Evolutionary conservation across 768 basidiomycete genomes (phyloP).

Genomic region (Lentinula sp.): DNA sequence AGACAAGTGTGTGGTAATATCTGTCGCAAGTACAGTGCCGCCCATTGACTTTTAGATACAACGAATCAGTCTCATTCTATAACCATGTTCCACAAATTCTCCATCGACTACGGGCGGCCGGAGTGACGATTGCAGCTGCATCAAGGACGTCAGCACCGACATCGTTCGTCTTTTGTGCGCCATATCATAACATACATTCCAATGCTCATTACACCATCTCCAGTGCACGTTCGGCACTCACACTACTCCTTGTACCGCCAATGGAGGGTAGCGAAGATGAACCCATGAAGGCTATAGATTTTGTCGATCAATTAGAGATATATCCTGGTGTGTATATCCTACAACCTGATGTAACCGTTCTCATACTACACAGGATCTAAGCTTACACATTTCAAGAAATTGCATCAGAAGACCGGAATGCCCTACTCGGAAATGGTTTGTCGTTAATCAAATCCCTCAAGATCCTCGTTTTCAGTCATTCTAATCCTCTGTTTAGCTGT

Average conservation of each 20-base stretch:
- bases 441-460: neutral
- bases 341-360: neutral
- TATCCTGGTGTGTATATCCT: slow-evolving; percentile 49
- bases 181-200: neutral
- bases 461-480: neutral
- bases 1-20: slow-evolving; percentile 33
- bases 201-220: neutral
- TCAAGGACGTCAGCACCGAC: slow-evolving; percentile 66
- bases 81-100: slow-evolving; percentile 71
- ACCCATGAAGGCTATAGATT: slow-evolving; percentile 44
- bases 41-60: slow-evolving; percentile 31
- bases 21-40: neutral
- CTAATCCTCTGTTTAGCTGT: slow-evolving; percentile 30
- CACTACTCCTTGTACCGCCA: slow-evolving; percentile 48
- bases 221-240: slow-evolving; percentile 76
- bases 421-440: slow-evolving; percentile 77
- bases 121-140: slow-evolving; percentile 59
- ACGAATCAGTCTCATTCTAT: slow-evolving; percentile 63
- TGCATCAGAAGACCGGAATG: slow-evolving; percentile 70
- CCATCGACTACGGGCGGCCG: slow-evolving; percentile 43
- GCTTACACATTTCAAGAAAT: slow-evolving; percentile 68
- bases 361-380: slow-evolving; percentile 60
- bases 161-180: slow-evolving; percentile 42
- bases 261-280: slow-evolving; percentile 14
- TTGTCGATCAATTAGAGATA: slow-evolving; percentile 70